Percentiles rank a stretch among this genome's conserved stretches.
These are phyloP conservation scores for Phaeolepiota aurea DNA, from an alignment of 768 basidiomycete species.

Conservation along the genomic window DNA sequence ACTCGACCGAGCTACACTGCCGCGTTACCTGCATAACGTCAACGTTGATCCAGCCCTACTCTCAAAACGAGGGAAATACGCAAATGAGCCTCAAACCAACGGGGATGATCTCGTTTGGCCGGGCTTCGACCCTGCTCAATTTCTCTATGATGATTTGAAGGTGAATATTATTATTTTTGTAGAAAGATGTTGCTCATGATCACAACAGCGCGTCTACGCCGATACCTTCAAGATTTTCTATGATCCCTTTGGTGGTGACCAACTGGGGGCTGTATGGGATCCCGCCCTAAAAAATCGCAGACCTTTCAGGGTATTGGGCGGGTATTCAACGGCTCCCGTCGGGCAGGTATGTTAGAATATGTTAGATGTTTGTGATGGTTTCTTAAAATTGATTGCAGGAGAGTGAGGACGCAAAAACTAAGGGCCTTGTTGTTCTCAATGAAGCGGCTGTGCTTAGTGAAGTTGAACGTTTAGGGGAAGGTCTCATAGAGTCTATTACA, in stretches of 20 bases:
- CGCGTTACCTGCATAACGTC: constrained; percentile 72
- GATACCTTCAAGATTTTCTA: constrained; percentile 80
- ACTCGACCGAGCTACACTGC: constrained; percentile 53
- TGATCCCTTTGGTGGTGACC: constrained; percentile 72
- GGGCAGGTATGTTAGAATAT: constrained; percentile 32
- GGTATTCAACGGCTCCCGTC: constrained; percentile 65
- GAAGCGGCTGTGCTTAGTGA: constrained; percentile 60
- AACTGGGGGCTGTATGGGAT: constrained; percentile 85
- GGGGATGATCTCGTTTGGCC: constrained; percentile 36
- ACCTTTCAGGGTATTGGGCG: constrained; percentile 74
- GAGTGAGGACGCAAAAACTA: constrained; percentile 40
- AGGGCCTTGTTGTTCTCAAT: constrained; percentile 59
- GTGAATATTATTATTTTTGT: constrained; percentile 24
- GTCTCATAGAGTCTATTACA: constrained; percentile 48
- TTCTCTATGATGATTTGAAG: constrained; percentile 65
- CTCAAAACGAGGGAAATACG: constrained; percentile 31
- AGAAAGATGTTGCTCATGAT: constrained; percentile 4
- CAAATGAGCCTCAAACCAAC: constrained; percentile 34
- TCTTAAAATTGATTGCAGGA: constrained; percentile 15
- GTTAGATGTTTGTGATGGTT: not conserved
- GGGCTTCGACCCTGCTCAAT: constrained; percentile 73
- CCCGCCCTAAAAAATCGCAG: constrained; percentile 52
- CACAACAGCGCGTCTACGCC: constrained; percentile 56
- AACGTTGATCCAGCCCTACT: constrained; percentile 40
- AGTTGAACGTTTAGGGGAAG: constrained; percentile 67